These are phyloP conservation scores for Nemania sp. DNA, from an alignment of 2,329 filamentous ascomycete genomes.

Conservation along the genomic window DNA sequence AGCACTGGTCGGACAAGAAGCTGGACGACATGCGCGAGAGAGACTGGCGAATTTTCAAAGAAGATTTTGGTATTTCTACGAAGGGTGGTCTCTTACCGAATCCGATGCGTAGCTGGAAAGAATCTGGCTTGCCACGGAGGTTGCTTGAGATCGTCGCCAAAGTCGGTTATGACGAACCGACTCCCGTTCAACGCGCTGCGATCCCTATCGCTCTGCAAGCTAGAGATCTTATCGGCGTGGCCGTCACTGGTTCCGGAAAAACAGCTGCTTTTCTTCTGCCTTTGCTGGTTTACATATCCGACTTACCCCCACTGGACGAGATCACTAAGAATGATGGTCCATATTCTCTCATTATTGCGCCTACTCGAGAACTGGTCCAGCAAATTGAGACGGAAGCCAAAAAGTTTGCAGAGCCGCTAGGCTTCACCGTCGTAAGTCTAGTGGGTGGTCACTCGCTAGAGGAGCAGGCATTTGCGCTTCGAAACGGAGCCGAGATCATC, in stretches of 20 bases:
- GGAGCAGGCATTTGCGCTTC: slow-evolving; percentile 86
- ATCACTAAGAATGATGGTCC: slow-evolving; percentile 90
- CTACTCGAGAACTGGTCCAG: slow-evolving; percentile 94
- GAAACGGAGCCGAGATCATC: slow-evolving; percentile 94
- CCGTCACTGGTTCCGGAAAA: slow-evolving; percentile 97
- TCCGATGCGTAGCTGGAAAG: slow-evolving; percentile 92
- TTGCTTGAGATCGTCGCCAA: slow-evolving; percentile 80
- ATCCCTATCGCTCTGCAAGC: slow-evolving; percentile 94
- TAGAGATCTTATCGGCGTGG: slow-evolving; percentile 95
- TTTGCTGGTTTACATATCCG: slow-evolving; percentile 89
- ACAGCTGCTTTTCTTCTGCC: slow-evolving; percentile 94
- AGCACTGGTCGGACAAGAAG: slow-evolving; percentile 94
- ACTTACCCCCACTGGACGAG: slow-evolving; percentile 82
- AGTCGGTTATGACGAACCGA: slow-evolving; percentile 90
- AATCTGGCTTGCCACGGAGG: slow-evolving; percentile 76
- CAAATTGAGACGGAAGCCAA: slow-evolving; percentile 94
- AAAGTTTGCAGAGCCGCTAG: slow-evolving; percentile 88
- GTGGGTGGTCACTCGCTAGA: slow-evolving; percentile 97
- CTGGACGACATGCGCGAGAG: slow-evolving; percentile 93
- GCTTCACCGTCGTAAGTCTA: slow-evolving; percentile 93
- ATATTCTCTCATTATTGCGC: slow-evolving; percentile 94
- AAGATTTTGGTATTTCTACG: slow-evolving; percentile 95
- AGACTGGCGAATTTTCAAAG: slow-evolving; percentile 99
- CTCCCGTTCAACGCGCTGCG: slow-evolving; percentile 87
- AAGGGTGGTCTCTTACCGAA: slow-evolving; percentile 92